Evolutionary conservation across 2,329 filamentous ascomycete genomes (phyloP), one percentile per base, ranked within the genome.

Genomic region (Thermomyces lanuginosus): DNA sequence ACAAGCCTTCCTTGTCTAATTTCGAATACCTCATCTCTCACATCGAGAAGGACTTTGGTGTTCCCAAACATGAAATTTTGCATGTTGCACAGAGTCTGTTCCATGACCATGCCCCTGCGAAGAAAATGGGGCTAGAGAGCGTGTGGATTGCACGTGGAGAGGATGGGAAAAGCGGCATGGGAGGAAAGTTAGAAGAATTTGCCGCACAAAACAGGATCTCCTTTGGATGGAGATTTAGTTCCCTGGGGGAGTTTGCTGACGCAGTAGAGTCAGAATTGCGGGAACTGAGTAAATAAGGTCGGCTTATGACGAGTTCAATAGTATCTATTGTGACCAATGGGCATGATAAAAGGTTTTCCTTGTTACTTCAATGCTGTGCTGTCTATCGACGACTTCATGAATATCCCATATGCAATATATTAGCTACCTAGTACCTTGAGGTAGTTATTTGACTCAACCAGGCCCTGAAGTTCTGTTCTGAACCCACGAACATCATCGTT

Each of bases 81-180:
- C 74, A 79, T 44, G 74, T 76, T 0, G 77, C 76, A 27, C 65
- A 76, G 49, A 75, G 71, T 34, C 50, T 79, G 45, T 62, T 59
- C 19, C 67, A 74, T 36, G 77, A 82, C 39, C 74, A 80, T 47
- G 61, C 66, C 4, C 72, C 77, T 0, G 70, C 72, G 3, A 66
- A 65, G 48, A 46, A 66, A 42, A 40, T 72, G 10, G 72, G 69
- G 1, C 44, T 81, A 19, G 60, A 58, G 36, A 72, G 64, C 30
- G 65, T 64, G 10, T 82, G 73, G 73, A 79, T 81, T 39, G 63
- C 63, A 30, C 51, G 72, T 59, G 1, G 64, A 55, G 0, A 30
- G 13, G 28, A 29, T 17, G 33, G 32, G n/a, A 23, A 21, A 22
- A 41, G 33, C 5, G 36, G 22, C 5, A 63, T 61, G 56, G 60